Percentiles rank a stretch among this genome's conserved stretches.
Evolutionary conservation across 306 rosid species (phyloP).

Genomic region (Cotoneaster glaucophyllus): DNA sequence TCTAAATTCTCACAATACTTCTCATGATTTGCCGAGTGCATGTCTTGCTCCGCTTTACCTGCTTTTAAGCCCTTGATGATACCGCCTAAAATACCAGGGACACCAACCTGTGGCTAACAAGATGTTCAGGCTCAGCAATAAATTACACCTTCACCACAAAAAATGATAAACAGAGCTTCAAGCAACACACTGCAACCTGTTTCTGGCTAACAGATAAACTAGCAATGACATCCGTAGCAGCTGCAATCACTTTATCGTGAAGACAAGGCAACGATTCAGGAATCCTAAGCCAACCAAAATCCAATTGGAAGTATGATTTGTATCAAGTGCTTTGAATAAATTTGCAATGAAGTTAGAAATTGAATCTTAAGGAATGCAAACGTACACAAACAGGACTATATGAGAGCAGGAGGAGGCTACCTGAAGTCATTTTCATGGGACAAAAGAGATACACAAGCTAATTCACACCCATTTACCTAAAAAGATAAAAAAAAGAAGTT

Average conservation of each 20-base stretch:
- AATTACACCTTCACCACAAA: neutral
- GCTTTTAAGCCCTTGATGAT: conserved; percentile 39
- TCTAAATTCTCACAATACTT: conserved; percentile 34
- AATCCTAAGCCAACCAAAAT: conserved; percentile 38
- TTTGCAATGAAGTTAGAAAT: neutral
- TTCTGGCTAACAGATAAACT: conserved; percentile 38
- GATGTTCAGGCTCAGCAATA: conserved; percentile 19
- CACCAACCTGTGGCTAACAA: conserved; percentile 34
- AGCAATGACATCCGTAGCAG: conserved; percentile 43
- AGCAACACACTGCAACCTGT: conserved; percentile 41
- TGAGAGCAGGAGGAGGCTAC: conserved; percentile 37
- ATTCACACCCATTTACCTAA: conserved; percentile 68
- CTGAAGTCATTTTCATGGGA: conserved; percentile 55
- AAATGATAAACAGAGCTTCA: conserved; percentile 21
- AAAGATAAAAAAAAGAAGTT: conserved; percentile 21
- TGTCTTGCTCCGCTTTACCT: conserved; percentile 25
- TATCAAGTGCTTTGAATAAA: neutral
- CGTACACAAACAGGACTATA: neutral
- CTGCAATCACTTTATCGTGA: conserved; percentile 67
- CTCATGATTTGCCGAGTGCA: conserved; percentile 23
- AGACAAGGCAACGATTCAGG: conserved; percentile 64
- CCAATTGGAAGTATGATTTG: neutral
- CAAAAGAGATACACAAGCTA: conserved; percentile 56
- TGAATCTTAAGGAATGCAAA: neutral
- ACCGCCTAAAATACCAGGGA: conserved; percentile 33